Base-by-base conservation (phyloP, 805 yeast species). In the Wickerhamiella cacticola region DNA sequence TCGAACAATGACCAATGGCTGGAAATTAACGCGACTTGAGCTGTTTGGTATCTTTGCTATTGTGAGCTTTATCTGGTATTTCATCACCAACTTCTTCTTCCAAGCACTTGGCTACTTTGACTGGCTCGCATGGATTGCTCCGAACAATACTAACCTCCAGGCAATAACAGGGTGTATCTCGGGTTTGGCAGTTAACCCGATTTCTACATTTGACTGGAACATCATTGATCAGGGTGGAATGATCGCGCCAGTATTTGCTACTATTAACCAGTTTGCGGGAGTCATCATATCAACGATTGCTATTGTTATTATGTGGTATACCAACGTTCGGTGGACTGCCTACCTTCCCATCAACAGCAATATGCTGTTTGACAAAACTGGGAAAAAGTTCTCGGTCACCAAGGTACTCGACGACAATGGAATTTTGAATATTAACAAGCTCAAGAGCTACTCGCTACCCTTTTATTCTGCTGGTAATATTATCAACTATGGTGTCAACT, bases 41-140 rank as follows among this genome's bases (percentile, higher is more conserved):
- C 72, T 76, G 53, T 79, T 79, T 62, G 51, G 67, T 25, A 46
- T 65, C 29, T 68, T 67, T 1, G 67, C 75, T 46, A 44, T 55
- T 13, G 59, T 63, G n/a, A 59, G 70, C 21, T 78, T 78, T 54
- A 52, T 70, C 3, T 80, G 79, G 73, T 76, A 75, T 56, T 79
- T 81, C 78, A 63, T 81, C 53, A 85, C 86, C 3, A 81, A 79
- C 48, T 79, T 68, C 56, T 65, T 82, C 21, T 79, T 79, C 64
- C 65, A 68, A 13, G 84, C 77, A 1, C 68, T 81, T 48, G 69
- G 78, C 0, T 73, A 73, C 55, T 80, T 82, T 62, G 73, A 69
- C 54, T 78, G 82, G 82, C 67, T 74, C 54, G 68, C 74, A 3
- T 77, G 81, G 80, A 76, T 76, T 41, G 60, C 63, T 3, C 80